Evolutionary conservation across 1,284 basidiomycete genomes (phyloP).

Genomic region (Apiotrichum siamense): DNA sequence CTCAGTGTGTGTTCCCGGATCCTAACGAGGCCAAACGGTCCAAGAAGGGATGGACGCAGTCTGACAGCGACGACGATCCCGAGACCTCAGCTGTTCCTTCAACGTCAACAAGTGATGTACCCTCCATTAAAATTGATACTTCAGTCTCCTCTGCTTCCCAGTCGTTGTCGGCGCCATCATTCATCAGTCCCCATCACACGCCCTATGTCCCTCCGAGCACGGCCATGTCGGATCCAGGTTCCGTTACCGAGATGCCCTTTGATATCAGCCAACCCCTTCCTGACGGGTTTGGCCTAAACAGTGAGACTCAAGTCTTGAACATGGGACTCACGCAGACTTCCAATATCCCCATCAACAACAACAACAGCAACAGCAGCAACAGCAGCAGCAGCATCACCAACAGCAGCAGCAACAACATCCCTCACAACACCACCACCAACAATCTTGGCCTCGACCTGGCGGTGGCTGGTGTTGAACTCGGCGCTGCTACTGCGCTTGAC

Average conservation of each 20-base stretch:
- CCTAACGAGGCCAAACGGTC: constrained; percentile 1
- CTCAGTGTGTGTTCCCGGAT: constrained; percentile 9
- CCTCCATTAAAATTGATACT: neutral
- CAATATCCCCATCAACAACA: no score
- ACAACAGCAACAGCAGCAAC: no score
- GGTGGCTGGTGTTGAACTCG: neutral
- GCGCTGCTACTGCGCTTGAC: neutral
- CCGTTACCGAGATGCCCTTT: neutral
- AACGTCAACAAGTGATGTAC: neutral
- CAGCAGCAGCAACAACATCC: no score
- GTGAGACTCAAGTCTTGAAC: constrained; percentile 8
- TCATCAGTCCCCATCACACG: neutral
- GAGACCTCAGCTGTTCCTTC: neutral
- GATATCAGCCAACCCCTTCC: constrained; percentile 9
- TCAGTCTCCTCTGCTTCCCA: neutral
- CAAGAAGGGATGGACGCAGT: constrained; percentile 10
- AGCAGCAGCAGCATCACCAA: no score
- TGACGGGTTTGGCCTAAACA: constrained; percentile 10
- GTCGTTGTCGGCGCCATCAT: neutral
- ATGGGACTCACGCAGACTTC: constrained; percentile 4
- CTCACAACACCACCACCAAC: no score
- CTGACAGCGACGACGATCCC: constrained; percentile 5
- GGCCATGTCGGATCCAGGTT: neutral
- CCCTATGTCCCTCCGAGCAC: neutral
- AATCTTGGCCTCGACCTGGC: neutral